Conservation (phyloP, 306 rosid genomes). For the Pyrus communis region DNA sequence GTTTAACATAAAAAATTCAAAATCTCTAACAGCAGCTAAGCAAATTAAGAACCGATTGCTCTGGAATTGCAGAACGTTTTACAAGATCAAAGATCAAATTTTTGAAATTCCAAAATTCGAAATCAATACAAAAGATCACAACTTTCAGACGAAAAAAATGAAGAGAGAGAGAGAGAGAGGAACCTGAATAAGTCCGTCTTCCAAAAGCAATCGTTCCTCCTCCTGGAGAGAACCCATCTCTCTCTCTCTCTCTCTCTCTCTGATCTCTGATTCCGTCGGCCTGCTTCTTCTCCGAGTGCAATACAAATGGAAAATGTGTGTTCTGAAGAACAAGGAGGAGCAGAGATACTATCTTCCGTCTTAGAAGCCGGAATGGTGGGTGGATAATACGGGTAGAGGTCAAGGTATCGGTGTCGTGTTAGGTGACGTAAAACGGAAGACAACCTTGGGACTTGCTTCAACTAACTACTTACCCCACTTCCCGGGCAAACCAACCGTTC, state of each 20-base stretch:
- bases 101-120: neutral
- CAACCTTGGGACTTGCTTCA: neutral
- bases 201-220: slow-evolving; percentile 35
- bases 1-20: neutral
- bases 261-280: neutral
- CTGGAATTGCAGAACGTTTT: too few species aligned
- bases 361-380: neutral
- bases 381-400: neutral
- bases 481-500: too few species aligned
- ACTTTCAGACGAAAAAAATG: neutral
- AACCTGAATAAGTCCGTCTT: slow-evolving; percentile 44
- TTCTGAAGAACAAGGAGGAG: neutral
- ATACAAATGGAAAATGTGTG: neutral
- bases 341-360: neutral
- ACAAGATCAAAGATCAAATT: neutral
- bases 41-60: neutral
- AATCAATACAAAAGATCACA: neutral
- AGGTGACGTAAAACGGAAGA: neutral
- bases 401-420: neutral
- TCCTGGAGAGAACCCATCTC: slow-evolving; percentile 39
- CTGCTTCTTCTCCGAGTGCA: neutral
- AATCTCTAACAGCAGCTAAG: neutral
- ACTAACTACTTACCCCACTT: neutral
- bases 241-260: neutral
- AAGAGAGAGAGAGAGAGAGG: neutral